Evolutionary conservation across 2,329 filamentous ascomycete genomes (phyloP), one percentile per base, ranked within the genome.

Genomic region (Paracoccidioides brasiliensis): DNA sequence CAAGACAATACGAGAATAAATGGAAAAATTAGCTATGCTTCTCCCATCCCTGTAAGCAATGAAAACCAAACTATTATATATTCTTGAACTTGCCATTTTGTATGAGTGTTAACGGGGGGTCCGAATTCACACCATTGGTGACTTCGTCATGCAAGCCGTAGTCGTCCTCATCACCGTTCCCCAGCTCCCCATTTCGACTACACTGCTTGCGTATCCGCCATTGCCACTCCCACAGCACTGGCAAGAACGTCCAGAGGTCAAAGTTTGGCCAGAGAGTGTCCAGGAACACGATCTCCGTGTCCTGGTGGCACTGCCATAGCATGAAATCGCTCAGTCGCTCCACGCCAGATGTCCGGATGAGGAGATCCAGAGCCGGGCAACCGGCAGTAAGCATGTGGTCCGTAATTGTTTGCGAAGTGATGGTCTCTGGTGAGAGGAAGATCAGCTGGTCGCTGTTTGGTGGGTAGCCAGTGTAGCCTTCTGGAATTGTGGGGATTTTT

Each of bases 201-300:
- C 64, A 50, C 22, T 60, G 56, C 54, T 76, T 77, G 59, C 81
- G 79, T 59, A 84, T 80, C 62, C 80, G 75, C 74, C 83, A 81
- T 63, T 85, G 83, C 91, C 93, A 98, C 69, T 95, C 90, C 51
- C 97, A 77, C 54, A 98, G 73, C 28, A 98, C 90, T 7, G 91
- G 93, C 15, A 98, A 71, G 70, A 97, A 96, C 57, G 90, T 81
- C 83, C 90, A 91, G 4, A 98, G 78, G 67, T 95, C 90, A 64
- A 98, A 96, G 60, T 96, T 89, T 1, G 93, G 93, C 93, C 93
- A 98, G 59, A 95, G 77, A 61, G 88, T 93, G 64, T 95, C 81
- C 56, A 96, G 73, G 68, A 97, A 98, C 57, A 94, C 88, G 60
- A 98, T 86, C 58, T 95, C 86, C 0, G 93, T 96, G 60, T 91